Base-by-base conservation (phyloP, 2,329 filamentous ascomycete species). In the Rhexocercosporidium sp. region DNA sequence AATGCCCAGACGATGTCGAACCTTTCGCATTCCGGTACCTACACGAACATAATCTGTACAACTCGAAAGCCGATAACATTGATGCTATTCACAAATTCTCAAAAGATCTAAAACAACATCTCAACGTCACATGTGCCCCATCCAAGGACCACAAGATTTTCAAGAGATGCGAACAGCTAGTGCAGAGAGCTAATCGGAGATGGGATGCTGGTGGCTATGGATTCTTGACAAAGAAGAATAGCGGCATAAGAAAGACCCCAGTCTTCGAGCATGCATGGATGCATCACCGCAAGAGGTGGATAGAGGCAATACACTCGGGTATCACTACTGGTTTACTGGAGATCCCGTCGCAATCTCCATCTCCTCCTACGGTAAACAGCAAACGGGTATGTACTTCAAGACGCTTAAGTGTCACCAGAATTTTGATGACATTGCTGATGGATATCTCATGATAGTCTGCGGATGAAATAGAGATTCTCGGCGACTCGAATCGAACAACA, bases 141-240 rank as follows among this genome's bases (percentile, higher is more conserved):
- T 34, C 27, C 9, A 61, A 29, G 12, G 59, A 61, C n/a, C 41
- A 49, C 12, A 47, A 61, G 34, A 51, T 61, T 27, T 47, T 46
- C 44, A 61, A 49, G 27, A 61, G 47, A 27, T 27, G 44, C 27
- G 59, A 61, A 27, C 49, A 53, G 25, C 49, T 53, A 31, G 49
- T 53, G 18, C 49, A 53, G 49, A 34, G 47, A 27, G 44, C 59
- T 16, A 25, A 22, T 49, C 16, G 44, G 59, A 29, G 16, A 51
- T 61, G 59, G 59, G 59, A 61, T 25, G 47, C 18, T 22, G 59
- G 59, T 22, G 59, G 44, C 7, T 61, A 61, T 16, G 59, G 59
- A 12, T 31, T 61, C 12, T 25, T 61, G 16, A 25, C 47, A 9
- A 46, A 25, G 34, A 61, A 34, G n/a, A 46, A 49, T 6, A 44